A percentile compares a stretch with the other conserved stretches of the same genome.
Conservation (phyloP, 208 protist species). For the Leptomonas seymouri region DNA sequence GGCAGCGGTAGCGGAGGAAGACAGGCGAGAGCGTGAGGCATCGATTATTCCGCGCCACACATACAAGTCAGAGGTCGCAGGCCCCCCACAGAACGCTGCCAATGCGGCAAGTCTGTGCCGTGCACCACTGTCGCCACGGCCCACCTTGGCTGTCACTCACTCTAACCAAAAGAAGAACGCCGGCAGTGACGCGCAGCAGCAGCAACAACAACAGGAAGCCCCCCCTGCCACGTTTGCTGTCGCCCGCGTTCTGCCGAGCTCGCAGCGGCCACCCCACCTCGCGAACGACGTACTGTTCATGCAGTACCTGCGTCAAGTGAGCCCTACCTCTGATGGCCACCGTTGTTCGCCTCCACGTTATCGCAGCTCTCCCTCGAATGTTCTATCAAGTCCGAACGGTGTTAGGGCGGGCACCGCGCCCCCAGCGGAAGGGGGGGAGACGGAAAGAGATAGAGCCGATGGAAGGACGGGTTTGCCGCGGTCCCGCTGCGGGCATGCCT, state of each 20-base stretch:
- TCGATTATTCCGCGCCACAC: background rate
- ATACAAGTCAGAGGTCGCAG: background rate
- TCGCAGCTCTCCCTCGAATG: background rate
- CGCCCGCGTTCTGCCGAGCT: background rate
- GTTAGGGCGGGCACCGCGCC: too few relatives aligned
- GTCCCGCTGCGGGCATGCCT: too few relatives aligned
- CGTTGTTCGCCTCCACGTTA: background rate
- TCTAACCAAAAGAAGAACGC: too few relatives aligned
- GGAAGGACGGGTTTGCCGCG: too few relatives aligned
- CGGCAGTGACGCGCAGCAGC: background rate
- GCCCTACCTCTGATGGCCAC: background rate
- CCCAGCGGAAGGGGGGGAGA: too few relatives aligned
- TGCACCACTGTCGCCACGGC: too few relatives aligned
- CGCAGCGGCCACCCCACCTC: background rate
- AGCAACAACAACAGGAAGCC: background rate
- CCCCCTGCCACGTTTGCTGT: background rate
- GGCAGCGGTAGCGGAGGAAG: background rate
- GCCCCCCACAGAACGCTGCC: too few relatives aligned
- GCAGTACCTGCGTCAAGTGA: conserved; percentile 2
- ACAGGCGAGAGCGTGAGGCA: background rate
- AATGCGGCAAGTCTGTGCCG: too few relatives aligned
- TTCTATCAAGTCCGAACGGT: background rate
- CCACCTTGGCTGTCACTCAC: too few relatives aligned
- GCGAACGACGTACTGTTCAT: conserved; percentile 6
- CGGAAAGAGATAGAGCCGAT: too few relatives aligned